A percentile compares a stretch with the other conserved stretches of the same genome.
phyloP scores from a whole-genome alignment of 1,139 yeast species.

The Hemisphaericaspora subhashii region DNA sequence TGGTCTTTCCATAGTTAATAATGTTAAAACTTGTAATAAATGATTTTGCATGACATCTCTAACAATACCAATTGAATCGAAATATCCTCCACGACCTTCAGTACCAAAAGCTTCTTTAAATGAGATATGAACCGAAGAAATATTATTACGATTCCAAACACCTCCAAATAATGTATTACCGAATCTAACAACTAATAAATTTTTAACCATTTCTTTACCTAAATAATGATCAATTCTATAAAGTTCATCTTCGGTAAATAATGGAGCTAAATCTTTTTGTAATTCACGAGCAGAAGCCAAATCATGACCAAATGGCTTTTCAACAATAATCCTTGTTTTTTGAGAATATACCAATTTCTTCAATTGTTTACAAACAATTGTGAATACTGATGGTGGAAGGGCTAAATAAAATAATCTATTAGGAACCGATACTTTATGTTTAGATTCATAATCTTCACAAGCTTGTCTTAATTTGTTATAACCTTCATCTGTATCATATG shows the following conservation, averaged over 20 bases:
- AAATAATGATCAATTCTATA: conserved; percentile 96
- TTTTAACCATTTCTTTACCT: conserved; percentile 98
- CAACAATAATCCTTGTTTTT: conserved; percentile 79
- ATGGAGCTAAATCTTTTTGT: conserved; percentile 75
- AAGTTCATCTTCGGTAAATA: conserved; percentile 87
- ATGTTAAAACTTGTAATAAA: conserved; percentile 84
- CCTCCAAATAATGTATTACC: conserved; percentile 85
- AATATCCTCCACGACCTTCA: conserved; percentile 98
- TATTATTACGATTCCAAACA: conserved; percentile 80
- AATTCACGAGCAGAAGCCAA: conserved; percentile 73
- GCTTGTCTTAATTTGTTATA: conserved; percentile 55
- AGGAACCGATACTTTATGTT: conserved; percentile 38
- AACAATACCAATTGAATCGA: conserved; percentile 91
- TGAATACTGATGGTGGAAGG: conserved; percentile 90
- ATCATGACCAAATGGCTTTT: conserved; percentile 97
- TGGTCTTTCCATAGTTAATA: conserved; percentile 96
- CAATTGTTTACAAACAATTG: conserved; percentile 71
- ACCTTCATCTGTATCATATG: conserved; percentile 79
- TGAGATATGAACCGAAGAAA: conserved; percentile 78
- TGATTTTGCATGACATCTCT: conserved; percentile 99
- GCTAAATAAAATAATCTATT: conserved; percentile 90
- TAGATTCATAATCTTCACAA: conserved; percentile 60
- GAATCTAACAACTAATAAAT: conserved; percentile 82
- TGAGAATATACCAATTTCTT: conserved; percentile 78
- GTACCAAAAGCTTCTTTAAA: conserved; percentile 98